A percentile compares a stretch with the other conserved stretches of the same genome.
phyloP scores from a whole-genome alignment of 169 alveolate species.

The Plasmodium knowlesi region DNA sequence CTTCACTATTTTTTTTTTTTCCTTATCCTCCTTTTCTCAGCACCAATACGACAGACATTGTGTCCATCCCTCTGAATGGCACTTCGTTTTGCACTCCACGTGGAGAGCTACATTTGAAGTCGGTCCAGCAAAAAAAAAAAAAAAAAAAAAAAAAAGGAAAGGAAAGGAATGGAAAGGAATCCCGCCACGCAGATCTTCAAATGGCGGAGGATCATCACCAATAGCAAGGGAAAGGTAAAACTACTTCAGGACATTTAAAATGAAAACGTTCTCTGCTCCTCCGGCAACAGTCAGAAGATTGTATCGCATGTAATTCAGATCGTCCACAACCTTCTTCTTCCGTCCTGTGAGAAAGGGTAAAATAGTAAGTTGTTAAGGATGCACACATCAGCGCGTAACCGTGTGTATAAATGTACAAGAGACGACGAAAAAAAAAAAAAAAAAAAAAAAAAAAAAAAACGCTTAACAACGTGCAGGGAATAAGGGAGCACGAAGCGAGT shows the following conservation, averaged over 20 bases:
- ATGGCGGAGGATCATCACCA: background rate
- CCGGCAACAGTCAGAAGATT: constrained; percentile 53
- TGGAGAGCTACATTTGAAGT: background rate
- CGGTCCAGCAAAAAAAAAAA: background rate
- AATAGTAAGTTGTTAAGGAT: background rate
- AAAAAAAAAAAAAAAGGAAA: no score
- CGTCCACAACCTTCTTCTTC: constrained; percentile 43
- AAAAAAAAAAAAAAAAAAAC: no score
- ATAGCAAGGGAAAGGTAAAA: background rate
- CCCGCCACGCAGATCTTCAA: background rate
- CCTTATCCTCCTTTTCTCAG: background rate
- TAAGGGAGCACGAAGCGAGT: no score
- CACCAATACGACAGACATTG: background rate
- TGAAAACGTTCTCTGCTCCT: constrained; percentile 66
- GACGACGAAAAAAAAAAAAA: no score
- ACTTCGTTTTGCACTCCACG: background rate
- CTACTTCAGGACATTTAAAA: constrained; percentile 39
- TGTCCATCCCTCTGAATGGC: background rate
- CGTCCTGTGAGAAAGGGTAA: constrained; percentile 14
- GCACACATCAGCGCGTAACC: background rate
- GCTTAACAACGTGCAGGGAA: no score
- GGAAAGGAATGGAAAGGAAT: background rate
- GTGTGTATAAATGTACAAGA: background rate
- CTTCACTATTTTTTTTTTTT: no score
- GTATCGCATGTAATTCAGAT: constrained; percentile 42